A percentile compares a stretch with the other conserved stretches of the same genome.
Conservation (phyloP, 169 alveolate genomes). For the Miamiensis avidus region DNA sequence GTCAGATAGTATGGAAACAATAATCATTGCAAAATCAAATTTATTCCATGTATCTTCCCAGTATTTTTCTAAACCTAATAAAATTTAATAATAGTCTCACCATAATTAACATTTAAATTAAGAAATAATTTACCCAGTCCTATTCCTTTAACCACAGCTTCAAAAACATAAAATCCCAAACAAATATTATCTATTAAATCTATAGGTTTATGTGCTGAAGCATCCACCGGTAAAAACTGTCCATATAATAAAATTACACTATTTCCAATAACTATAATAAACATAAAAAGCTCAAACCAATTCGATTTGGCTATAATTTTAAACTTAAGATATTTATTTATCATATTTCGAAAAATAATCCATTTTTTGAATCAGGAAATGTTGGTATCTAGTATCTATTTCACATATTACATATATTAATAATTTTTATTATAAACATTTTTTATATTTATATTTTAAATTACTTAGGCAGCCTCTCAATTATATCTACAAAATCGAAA, state of each 20-base stretch:
- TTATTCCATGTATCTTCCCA: constrained; percentile 23
- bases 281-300: not conserved
- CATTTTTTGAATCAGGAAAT: constrained; percentile 13
- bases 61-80: not conserved
- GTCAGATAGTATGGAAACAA: not conserved
- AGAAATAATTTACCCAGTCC: not conserved
- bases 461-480: not conserved
- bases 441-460: too few species aligned
- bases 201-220: too few species aligned
- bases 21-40: constrained; percentile 16
- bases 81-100: too few species aligned
- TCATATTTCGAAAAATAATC: not conserved
- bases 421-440: too few species aligned
- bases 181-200: constrained; percentile 15
- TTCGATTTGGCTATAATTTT: constrained; percentile 4
- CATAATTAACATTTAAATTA: too few species aligned
- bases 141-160: not conserved
- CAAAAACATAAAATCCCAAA: not conserved
- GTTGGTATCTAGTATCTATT: constrained; percentile 1
- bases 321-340: not conserved
- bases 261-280: too few species aligned
- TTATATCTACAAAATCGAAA: constrained; percentile 1
- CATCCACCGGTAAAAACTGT: not conserved
- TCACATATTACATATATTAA: too few species aligned
- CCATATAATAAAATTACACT: not conserved